phyloP scores from a whole-genome alignment of 2,329 filamentous ascomycete species.

The Sporothrix pseudoabietina region DNA sequence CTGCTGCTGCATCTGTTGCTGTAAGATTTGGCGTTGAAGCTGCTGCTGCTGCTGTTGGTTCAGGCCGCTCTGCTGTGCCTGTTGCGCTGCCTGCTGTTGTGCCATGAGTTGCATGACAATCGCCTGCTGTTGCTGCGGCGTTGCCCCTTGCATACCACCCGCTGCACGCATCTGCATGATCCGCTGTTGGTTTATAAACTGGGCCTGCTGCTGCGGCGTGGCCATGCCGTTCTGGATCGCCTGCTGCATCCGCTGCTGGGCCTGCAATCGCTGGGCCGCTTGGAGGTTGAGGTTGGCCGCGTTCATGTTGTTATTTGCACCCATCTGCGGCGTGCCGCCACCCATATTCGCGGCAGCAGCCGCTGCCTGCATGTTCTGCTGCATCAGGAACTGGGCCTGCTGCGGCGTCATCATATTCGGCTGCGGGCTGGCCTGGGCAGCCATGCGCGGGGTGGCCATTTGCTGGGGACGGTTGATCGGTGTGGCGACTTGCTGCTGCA shows the following conservation, averaged over 20 bases:
- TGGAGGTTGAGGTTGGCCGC: constrained; percentile 36
- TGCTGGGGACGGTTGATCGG: constrained; percentile 55
- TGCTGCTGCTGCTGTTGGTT: constrained; percentile 16
- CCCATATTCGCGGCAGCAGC: constrained; percentile 38
- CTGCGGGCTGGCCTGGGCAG: constrained; percentile 58
- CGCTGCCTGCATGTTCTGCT: constrained; percentile 44
- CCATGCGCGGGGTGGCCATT: constrained; percentile 59
- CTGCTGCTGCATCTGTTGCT: constrained; percentile 41
- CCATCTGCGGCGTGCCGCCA: constrained; percentile 42
- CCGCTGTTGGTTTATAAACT: constrained; percentile 34
- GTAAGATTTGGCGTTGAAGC: constrained; percentile 24
- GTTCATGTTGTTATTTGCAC: background rate
- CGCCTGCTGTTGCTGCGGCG: constrained; percentile 39
- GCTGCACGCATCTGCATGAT: constrained; percentile 41
- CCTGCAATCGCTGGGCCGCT: constrained; percentile 51
- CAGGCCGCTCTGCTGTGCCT: constrained; percentile 33
- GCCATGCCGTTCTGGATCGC: constrained; percentile 45
- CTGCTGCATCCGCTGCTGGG: constrained; percentile 41
- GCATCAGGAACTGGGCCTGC: constrained; percentile 57
- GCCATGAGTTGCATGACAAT: constrained; percentile 41
- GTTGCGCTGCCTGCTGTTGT: constrained; percentile 19
- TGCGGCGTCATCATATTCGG: constrained; percentile 58
- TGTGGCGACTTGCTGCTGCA: constrained; percentile 54
- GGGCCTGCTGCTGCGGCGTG: constrained; percentile 39
- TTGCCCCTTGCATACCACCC: constrained; percentile 36